Evolutionary conservation across 257 asterid genomes (phyloP).

Genomic region (Coffea eugenioides): DNA sequence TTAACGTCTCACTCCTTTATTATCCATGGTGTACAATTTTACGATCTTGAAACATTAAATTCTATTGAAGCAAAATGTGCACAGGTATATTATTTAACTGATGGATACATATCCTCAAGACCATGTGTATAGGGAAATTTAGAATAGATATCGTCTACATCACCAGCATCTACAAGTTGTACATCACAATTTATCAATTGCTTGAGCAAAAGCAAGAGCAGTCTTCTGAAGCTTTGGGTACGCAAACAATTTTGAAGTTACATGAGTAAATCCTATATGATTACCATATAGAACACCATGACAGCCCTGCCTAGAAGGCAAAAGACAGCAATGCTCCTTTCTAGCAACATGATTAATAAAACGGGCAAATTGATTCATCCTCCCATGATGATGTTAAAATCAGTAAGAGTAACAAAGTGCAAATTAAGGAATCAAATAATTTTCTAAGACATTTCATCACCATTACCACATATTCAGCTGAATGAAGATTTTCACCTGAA

Average conservation of each 20-base stretch:
- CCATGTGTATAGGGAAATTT: neutral
- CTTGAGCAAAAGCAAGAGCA: neutral
- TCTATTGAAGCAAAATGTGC: neutral
- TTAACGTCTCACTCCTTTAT: neutral
- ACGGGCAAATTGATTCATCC: neutral
- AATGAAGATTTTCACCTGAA: neutral
- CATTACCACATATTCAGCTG: neutral
- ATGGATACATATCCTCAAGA: neutral
- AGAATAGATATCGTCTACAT: neutral
- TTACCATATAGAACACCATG: neutral
- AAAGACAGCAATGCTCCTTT: neutral
- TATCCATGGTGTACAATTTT: neutral
- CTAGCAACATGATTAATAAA: neutral
- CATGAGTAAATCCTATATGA: neutral
- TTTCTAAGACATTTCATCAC: neutral
- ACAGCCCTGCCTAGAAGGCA: neutral
- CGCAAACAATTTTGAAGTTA: neutral
- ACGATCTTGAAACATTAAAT: neutral
- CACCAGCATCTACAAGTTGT: neutral
- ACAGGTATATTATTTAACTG: neutral
- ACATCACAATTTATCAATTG: neutral
- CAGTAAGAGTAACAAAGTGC: neutral
- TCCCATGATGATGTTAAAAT: neutral
- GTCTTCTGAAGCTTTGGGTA: neutral
- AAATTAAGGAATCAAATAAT: neutral